phyloP scores from a whole-genome alignment of 768 basidiomycete genomes.

The Leccinum fibrillosum region DNA sequence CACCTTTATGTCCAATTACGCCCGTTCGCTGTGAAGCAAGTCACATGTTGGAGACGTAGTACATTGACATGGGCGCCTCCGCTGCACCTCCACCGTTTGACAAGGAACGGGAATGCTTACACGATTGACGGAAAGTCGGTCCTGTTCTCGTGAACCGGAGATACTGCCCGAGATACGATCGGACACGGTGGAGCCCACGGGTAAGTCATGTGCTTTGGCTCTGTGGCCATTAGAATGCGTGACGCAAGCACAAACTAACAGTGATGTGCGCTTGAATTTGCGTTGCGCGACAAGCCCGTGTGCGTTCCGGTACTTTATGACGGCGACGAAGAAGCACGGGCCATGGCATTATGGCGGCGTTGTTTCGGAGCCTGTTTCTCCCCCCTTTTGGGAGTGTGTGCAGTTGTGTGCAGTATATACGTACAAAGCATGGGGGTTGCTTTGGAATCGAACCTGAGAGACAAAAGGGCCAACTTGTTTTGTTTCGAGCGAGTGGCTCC shows the following conservation, averaged over 20 bases:
- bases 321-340: background rate
- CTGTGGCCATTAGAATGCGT: background rate
- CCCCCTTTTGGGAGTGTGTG: background rate
- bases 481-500: background rate
- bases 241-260: background rate
- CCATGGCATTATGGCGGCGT: background rate
- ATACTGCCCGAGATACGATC: constrained; percentile 10
- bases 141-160: background rate
- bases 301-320: background rate
- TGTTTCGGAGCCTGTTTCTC: background rate
- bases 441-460: background rate
- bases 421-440: background rate
- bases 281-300: background rate
- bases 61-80: background rate
- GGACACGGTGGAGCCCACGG: background rate
- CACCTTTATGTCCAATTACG: background rate
- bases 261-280: background rate
- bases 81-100: background rate
- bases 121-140: background rate
- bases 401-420: background rate
- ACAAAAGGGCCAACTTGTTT: background rate
- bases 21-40: background rate
- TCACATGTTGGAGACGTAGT: background rate
- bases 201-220: background rate
- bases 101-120: background rate